phyloP scores from a whole-genome alignment of 2,329 filamentous ascomycete species.

The Nigrospora osmanthi region DNA sequence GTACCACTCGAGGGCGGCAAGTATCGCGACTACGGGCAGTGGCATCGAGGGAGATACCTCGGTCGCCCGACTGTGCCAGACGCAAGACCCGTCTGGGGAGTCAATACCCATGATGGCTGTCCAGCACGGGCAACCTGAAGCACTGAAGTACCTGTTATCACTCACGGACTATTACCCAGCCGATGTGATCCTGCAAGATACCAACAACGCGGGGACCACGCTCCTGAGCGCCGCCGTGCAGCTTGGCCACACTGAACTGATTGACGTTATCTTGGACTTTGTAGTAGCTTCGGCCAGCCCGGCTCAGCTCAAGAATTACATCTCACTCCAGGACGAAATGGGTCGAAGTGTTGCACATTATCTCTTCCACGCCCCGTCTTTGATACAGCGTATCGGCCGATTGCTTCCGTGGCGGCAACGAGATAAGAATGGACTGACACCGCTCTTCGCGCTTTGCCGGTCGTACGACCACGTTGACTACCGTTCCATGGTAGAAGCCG shows the following conservation, averaged over 20 bases:
- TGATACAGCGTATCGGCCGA: conserved; percentile 70
- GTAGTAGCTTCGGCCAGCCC: conserved; percentile 51
- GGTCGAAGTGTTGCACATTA: conserved; percentile 93
- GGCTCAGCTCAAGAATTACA: conserved; percentile 55
- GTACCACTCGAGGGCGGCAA: conserved; percentile 71
- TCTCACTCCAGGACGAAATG: conserved; percentile 70
- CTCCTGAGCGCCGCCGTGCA: conserved; percentile 87
- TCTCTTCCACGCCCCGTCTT: conserved; percentile 78
- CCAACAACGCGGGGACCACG: conserved; percentile 84
- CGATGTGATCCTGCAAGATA: conserved; percentile 67
- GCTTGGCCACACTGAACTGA: conserved; percentile 65
- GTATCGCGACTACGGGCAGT: conserved; percentile 65
- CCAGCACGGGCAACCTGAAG: conserved; percentile 61
- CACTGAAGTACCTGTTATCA: conserved; percentile 72
- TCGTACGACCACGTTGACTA: conserved; percentile 93
- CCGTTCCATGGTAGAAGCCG: conserved; percentile 76
- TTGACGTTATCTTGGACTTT: conserved; percentile 68
- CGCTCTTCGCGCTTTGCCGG: conserved; percentile 86
- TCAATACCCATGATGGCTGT: conserved; percentile 85
- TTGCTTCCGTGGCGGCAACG: conserved; percentile 82
- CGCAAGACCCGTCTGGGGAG: conserved; percentile 64
- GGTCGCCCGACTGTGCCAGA: conserved; percentile 68
- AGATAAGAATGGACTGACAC: conserved; percentile 97
- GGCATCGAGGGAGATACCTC: conserved; percentile 81
- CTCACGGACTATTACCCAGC: conserved; percentile 69